These are phyloP conservation scores for Gossypium australe DNA, from an alignment of 345 rosid species.

Conservation along the genomic window DNA sequence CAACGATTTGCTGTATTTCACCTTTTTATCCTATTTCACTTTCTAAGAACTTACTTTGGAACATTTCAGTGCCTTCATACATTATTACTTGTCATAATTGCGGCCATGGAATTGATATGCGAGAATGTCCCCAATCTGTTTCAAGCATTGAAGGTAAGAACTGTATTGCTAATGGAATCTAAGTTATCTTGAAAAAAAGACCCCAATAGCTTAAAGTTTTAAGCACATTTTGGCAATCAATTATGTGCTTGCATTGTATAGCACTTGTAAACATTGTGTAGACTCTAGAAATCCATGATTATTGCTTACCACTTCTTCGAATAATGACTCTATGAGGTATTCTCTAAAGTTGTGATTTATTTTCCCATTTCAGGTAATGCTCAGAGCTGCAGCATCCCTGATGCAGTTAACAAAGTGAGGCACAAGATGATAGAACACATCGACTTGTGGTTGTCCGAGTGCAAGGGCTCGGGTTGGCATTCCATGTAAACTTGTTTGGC, in stretches of 20 bases:
- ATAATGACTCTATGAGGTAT: background rate
- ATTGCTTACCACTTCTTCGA: no score
- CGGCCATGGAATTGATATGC: conserved; percentile 92
- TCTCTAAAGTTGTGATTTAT: background rate
- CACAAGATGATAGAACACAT: conserved; percentile 68
- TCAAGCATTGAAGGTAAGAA: conserved; percentile 11
- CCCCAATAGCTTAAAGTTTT: background rate
- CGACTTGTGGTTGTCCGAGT: conserved; percentile 86
- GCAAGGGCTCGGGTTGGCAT: conserved; percentile 39
- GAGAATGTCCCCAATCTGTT: conserved; percentile 92
- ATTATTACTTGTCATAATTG: conserved; percentile 75
- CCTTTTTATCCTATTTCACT: background rate
- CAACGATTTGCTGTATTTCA: background rate
- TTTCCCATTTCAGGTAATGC: conserved; percentile 50
- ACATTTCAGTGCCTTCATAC: conserved; percentile 56
- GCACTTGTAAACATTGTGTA: no score
- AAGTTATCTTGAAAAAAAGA: background rate
- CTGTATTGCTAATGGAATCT: background rate
- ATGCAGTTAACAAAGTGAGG: conserved; percentile 79
- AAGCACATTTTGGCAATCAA: background rate
- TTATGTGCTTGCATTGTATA: no score
- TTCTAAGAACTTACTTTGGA: conserved; percentile 11
- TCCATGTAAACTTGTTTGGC: conserved; percentile 20
- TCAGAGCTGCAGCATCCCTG: conserved; percentile 72
- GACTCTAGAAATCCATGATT: no score